Base-by-base conservation (phyloP, 495 filamentous ascomycete species). In the Umbilicaria muhlenbergii region DNA sequence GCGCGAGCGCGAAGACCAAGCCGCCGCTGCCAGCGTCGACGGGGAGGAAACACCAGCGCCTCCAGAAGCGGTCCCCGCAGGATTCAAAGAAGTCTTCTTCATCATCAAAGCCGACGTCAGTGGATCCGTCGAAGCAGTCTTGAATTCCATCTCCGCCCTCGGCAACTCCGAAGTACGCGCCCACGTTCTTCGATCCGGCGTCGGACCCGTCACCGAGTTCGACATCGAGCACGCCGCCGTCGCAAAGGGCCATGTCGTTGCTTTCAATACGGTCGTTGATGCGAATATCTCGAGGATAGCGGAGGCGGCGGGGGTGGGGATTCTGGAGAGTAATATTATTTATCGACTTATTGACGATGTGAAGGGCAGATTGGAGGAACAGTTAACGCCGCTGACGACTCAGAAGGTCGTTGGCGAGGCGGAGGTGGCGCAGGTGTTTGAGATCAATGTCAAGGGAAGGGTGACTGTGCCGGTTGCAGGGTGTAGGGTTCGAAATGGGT, bases 101-200 rank as follows among this genome's bases (percentile, higher is more conserved):
- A 71, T 89, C 36, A 66, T 99, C 63, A 96, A 95, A 62, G 87
- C 77, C 36, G 92, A 99, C 55, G 91, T 96, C 13, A 77, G 76
- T 43, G 91, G 91, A 10, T 94, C 87, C 1, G 88, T 86, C 6
- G 91, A 99, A 59, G 91, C 91, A 5, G 81, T 95, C 7, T 58
- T 79, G 41, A 79, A 83, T 41, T 72, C 79, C 12, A 66, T 96
- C 47, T 63, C 73, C 16, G 70, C 75, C 43, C 62, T 94, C 41
- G 86, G 89, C 24, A 94, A 81, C 65, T 74, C 83, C 49, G 83
- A 93, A 54, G 78, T 96, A 14, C 72, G 65, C 13, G 73, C 86
- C 12, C 75, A 80, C 36, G 72, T 99, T 38, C 70, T 96, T 14
- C 76, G 81, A 18, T 78, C 77, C 2, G 73, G 70, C 11, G 81